phyloP scores from a whole-genome alignment of 2,329 filamentous ascomycete species.

The Fusarium chaquense region DNA sequence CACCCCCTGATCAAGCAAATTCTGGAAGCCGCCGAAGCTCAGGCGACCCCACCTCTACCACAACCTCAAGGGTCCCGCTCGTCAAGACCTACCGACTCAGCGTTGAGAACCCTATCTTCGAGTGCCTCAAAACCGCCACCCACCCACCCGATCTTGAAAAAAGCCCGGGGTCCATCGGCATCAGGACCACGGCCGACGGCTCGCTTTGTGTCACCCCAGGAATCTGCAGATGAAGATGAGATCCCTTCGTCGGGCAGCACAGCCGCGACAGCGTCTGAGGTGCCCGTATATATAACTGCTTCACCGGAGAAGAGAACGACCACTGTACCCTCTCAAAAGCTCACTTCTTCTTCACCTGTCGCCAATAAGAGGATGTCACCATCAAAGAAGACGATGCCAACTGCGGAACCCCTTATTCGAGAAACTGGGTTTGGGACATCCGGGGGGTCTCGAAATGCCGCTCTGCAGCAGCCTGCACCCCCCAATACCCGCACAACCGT shows the following conservation, averaged over 20 bases:
- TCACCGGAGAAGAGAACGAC: conserved; percentile 49
- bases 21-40: conserved; percentile 43
- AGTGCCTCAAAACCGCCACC: conserved; percentile 60
- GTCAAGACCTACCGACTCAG: conserved; percentile 41
- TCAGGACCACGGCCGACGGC: conserved; percentile 69
- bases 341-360: conserved; percentile 58
- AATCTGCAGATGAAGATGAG: conserved; percentile 59
- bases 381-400: conserved; percentile 54
- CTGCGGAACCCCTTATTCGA: conserved; percentile 50
- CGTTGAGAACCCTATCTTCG: conserved; percentile 53
- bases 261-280: conserved; percentile 49
- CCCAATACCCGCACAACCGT: conserved; percentile 48
- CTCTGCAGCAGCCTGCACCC: conserved; percentile 43
- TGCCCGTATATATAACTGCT: conserved; percentile 44
- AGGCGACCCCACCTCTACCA: conserved; percentile 26
- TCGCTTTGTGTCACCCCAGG: conserved; percentile 68
- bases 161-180: conserved; percentile 65
- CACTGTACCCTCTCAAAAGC: conserved; percentile 51
- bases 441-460: conserved; percentile 41
- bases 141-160: conserved; percentile 70
- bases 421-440: conserved; percentile 46
- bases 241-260: conserved; percentile 59
- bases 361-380: conserved; percentile 61
- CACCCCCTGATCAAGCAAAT: conserved; percentile 49
- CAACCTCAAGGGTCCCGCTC: conserved; percentile 31